Evolutionary conservation across 108 stramenopile species (phyloP), one percentile per base, ranked within the genome.

Genomic region (Stephanodiscus triporus): DNA sequence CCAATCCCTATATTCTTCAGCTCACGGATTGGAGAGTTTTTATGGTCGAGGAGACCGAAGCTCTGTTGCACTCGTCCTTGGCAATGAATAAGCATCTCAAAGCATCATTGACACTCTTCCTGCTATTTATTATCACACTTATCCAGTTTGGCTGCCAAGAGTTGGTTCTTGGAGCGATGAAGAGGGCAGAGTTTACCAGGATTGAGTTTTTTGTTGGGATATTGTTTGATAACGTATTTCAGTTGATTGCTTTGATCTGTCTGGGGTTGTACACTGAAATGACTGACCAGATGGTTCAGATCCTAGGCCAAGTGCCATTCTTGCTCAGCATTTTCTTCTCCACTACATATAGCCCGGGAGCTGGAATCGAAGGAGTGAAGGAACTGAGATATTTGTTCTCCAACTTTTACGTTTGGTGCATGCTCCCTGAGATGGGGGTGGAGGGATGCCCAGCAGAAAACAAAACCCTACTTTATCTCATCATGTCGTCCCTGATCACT

Each of bases 321-420:
- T 49, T 89, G 57, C 62, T 87, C 53, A 89, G 85, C 84, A 84
- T 89, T 42, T 89, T 89, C 85, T 87, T 89, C 63, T 85, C 84
- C 9, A 89, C 88, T 10, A 88, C 85, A 0, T 87, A 87, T 27
- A 71, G 68, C 30, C 88, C 88, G 29, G 89, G 89, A 17, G 75
- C 89, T 17, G 89, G 89, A 22, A 61, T 89, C 4, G 20, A 47
- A 6, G 85, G 80, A 19, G 29, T 87, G n/a, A 89, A 87, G 77
- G 70, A 61, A 13, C 62, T 89, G 50, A 82, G 86, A 11, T 89
- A 86, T 57, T 64, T 89, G 34, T 89, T 87, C 63, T 42, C 85
- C 11, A 70, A 85, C 61, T 89, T 73, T 60, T 89, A 89, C 74
- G 73, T 89, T 42, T 89, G 86, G 86, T 89, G 89, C 77, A 77